A percentile compares a stretch with the other conserved stretches of the same genome.
Conservation (phyloP, 1,284 basidiomycete species). For the Cerrena zonata region DNA sequence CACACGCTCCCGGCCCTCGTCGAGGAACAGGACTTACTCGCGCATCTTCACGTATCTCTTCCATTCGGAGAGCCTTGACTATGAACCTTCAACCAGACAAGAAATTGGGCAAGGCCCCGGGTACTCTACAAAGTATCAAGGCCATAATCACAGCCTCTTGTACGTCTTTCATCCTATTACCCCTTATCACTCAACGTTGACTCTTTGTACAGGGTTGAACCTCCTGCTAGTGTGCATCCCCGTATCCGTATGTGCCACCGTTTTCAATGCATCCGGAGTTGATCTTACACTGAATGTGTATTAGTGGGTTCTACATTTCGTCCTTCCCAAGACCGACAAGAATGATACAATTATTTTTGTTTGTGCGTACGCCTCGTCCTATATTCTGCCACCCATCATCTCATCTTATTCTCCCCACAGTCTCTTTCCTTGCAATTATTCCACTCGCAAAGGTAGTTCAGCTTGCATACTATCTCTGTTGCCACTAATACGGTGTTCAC, state of each 20-base stretch:
- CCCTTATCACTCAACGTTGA: slow-evolving; percentile 2
- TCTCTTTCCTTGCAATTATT: slow-evolving; percentile 68
- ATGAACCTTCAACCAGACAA: slow-evolving; percentile 18
- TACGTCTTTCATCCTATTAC: slow-evolving; percentile 34
- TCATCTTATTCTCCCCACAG: slow-evolving; percentile 32
- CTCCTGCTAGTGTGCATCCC: slow-evolving; percentile 62
- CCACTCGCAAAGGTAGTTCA: slow-evolving; percentile 63
- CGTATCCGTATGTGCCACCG: slow-evolving; percentile 49
- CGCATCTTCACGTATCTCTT: neutral
- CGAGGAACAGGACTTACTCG: neutral
- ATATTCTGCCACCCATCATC: neutral
- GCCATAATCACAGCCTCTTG: slow-evolving; percentile 51
- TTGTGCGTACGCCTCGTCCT: slow-evolving; percentile 37
- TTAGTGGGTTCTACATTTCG: slow-evolving; percentile 72
- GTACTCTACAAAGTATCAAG: slow-evolving; percentile 37
- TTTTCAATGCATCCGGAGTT: neutral
- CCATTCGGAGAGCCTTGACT: neutral
- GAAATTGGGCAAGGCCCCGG: slow-evolving; percentile 38
- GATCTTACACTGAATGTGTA: neutral
- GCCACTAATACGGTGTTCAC: neutral
- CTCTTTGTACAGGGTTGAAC: slow-evolving; percentile 49
- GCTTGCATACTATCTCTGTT: neutral
- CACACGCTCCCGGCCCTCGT: neutral
- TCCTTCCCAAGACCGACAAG: slow-evolving; percentile 35
- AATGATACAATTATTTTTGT: slow-evolving; percentile 64